A percentile compares a stretch with the other conserved stretches of the same genome.
Evolutionary conservation across 768 basidiomycete genomes (phyloP).

Genomic region (Pisolithus microcarpus): DNA sequence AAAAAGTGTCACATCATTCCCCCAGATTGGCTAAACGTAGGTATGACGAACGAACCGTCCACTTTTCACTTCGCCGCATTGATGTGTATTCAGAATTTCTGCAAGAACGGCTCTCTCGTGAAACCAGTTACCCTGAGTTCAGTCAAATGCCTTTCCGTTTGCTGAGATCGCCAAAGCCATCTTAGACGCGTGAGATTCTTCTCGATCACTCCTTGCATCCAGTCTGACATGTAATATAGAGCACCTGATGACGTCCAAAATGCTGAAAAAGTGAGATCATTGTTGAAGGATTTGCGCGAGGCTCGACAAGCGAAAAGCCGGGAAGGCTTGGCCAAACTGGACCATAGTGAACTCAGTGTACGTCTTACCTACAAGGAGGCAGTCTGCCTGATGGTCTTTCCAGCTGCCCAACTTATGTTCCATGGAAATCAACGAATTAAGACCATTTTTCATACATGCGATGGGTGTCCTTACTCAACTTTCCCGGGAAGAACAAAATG

Average conservation of each 20-base stretch:
- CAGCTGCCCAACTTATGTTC: slow-evolving; percentile 81
- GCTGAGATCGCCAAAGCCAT: slow-evolving; percentile 87
- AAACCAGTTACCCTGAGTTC: slow-evolving; percentile 70
- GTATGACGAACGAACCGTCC: slow-evolving; percentile 37
- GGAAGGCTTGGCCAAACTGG: slow-evolving; percentile 72
- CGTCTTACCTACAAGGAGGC: background rate
- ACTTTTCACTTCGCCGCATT: background rate
- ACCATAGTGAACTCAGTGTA: slow-evolving; percentile 77
- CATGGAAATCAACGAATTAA: slow-evolving; percentile 92
- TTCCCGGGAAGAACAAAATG: slow-evolving; percentile 15
- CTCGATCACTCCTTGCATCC: background rate
- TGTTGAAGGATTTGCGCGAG: slow-evolving; percentile 94
- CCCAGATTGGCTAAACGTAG: slow-evolving; percentile 83
- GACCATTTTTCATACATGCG: slow-evolving; percentile 79
- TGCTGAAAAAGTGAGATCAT: slow-evolving; percentile 73
- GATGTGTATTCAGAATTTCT: slow-evolving; percentile 55
- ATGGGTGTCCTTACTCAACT: slow-evolving; percentile 70
- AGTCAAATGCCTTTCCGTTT: slow-evolving; percentile 76
- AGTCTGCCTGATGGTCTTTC: background rate
- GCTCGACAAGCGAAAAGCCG: slow-evolving; percentile 91
- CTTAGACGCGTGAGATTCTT: slow-evolving; percentile 74
- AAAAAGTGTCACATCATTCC: slow-evolving; percentile 90
- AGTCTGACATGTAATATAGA: slow-evolving; percentile 32
- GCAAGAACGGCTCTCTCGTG: slow-evolving; percentile 63
- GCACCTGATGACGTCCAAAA: slow-evolving; percentile 86